Conservation (phyloP, 169 alveolate species). For the Cryptosporidium canis region DNA sequence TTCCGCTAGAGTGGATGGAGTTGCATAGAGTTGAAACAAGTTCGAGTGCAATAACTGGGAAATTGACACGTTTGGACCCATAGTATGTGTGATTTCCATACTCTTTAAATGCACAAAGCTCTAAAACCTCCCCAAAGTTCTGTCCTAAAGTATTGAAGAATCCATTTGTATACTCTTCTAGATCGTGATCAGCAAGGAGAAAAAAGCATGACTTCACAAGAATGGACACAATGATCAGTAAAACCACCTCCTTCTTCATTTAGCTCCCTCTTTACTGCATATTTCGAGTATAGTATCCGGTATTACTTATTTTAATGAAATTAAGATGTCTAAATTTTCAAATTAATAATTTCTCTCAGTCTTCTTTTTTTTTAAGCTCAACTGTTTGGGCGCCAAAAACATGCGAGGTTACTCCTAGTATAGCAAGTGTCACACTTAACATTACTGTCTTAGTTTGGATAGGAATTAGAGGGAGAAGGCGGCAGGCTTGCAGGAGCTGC, state of each 20-base stretch:
- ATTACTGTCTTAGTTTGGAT: background rate
- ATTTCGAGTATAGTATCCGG: background rate
- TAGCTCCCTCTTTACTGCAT: background rate
- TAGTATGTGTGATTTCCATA: background rate
- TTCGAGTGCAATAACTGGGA: slow-evolving; percentile 1
- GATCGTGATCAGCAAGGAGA: background rate
- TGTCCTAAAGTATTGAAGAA: slow-evolving; percentile 5
- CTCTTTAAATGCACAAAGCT: slow-evolving; percentile 11
- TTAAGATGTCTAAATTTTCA: background rate
- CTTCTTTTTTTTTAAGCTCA: background rate
- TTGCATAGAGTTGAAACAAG: background rate
- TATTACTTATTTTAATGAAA: background rate
- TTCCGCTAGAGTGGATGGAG: background rate
- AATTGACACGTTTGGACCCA: background rate
- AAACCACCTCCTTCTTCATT: background rate
- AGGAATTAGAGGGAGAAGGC: too few species aligned
- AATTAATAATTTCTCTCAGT: background rate
- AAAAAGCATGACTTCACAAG: background rate
- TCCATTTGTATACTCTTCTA: slow-evolving; percentile 9
- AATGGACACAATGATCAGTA: background rate
- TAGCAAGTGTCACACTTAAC: background rate
- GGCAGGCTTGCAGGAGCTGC: too few species aligned
- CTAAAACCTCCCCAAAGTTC: slow-evolving; percentile 15
- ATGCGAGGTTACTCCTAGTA: background rate
- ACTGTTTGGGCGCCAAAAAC: background rate